These are phyloP conservation scores for Verticillium longisporum DNA, from an alignment of 2,329 filamentous ascomycete species.

Conservation along the genomic window DNA sequence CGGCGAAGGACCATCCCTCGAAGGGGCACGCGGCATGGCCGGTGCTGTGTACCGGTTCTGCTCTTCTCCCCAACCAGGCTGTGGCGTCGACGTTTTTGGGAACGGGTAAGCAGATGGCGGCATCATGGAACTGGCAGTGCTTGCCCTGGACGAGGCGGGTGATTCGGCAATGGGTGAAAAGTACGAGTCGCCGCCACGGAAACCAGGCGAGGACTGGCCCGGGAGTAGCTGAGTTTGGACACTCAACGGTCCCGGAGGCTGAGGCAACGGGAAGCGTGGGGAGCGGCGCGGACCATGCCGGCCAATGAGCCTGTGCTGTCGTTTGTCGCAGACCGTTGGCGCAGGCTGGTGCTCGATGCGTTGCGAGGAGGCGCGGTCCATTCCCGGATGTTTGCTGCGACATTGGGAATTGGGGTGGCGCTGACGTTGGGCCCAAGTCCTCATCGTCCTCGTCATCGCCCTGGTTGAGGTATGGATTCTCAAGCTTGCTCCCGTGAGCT, in stretches of 20 bases:
- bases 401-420: constrained; percentile 27
- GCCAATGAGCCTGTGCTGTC: constrained; percentile 58
- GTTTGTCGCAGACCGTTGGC: constrained; percentile 68
- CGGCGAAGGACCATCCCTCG: constrained; percentile 64
- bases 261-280: constrained; percentile 66
- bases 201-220: constrained; percentile 50
- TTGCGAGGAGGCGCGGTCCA: constrained; percentile 47
- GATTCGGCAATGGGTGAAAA: constrained; percentile 85
- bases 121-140: constrained; percentile 70
- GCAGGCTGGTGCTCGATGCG: constrained; percentile 66
- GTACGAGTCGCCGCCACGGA: constrained; percentile 71
- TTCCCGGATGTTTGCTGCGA: constrained; percentile 2
- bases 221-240: constrained; percentile 52
- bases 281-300: constrained; percentile 51
- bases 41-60: constrained; percentile 83
- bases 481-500: constrained; percentile 56
- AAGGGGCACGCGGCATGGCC: constrained; percentile 74
- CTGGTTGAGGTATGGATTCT: constrained; percentile 73
- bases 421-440: constrained; percentile 32
- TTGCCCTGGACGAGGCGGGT: constrained; percentile 68
- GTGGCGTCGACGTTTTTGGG: constrained; percentile 64
- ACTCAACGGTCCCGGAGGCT: constrained; percentile 53
- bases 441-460: constrained; percentile 58
- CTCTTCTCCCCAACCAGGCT: constrained; percentile 64
- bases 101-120: constrained; percentile 53